A percentile compares a stretch with the other conserved stretches of the same genome.
Evolutionary conservation across 257 asterid genomes (phyloP).

Genomic region (Thymus mandschuricus): DNA sequence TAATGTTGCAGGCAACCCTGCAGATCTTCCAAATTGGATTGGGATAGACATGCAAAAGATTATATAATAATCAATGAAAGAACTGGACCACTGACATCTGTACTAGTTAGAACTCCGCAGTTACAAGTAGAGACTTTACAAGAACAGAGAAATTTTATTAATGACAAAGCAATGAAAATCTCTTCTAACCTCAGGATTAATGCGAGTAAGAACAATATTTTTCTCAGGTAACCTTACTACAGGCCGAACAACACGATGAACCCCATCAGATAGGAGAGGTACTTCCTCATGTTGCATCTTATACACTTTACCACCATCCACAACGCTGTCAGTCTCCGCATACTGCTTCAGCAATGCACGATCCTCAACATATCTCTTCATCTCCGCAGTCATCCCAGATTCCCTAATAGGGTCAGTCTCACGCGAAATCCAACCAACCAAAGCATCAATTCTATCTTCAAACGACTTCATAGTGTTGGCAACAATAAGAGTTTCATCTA

Average conservation of each 20-base stretch:
- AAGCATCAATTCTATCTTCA: conserved; percentile 87
- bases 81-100: background rate
- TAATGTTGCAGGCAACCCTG: background rate
- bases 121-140: conserved; percentile 27
- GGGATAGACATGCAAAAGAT: background rate
- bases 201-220: conserved; percentile 89
- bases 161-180: conserved; percentile 21
- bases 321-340: conserved; percentile 74
- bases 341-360: conserved; percentile 88
- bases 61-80: background rate
- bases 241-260: conserved; percentile 75
- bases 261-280: conserved; percentile 65
- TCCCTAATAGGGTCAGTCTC: conserved; percentile 76
- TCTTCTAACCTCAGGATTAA: conserved; percentile 91
- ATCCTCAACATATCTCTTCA: conserved; percentile 91
- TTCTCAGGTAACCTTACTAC: conserved; percentile 85
- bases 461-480: conserved; percentile 99
- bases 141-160: conserved; percentile 18
- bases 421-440: conserved; percentile 70
- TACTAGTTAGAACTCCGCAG: background rate
- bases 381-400: conserved; percentile 90
- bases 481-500: conserved; percentile 95
- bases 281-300: conserved; percentile 82
- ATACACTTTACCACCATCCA: conserved; percentile 75
- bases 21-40: background rate